These are phyloP conservation scores for Penstemon barbatus DNA, from an alignment of 257 asterid species.

Conservation along the genomic window DNA sequence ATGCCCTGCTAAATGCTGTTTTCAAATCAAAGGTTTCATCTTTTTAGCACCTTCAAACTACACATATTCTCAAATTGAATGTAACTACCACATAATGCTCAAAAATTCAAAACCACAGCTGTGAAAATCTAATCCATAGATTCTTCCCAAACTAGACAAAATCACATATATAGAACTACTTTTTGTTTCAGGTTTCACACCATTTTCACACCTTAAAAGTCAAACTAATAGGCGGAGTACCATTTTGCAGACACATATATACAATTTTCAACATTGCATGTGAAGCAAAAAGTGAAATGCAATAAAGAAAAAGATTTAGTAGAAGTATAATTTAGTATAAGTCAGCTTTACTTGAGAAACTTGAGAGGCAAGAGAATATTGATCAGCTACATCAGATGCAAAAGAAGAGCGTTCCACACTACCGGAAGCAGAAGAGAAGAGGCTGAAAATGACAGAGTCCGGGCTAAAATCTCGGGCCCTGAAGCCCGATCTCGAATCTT, in stretches of 20 bases:
- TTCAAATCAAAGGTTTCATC: conserved; percentile 62
- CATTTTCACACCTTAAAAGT: neutral
- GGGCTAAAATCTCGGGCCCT: conserved; percentile 78
- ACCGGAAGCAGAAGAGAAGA: conserved; percentile 85
- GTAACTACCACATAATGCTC: conserved; percentile 17
- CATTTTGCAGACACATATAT: conserved; percentile 14
- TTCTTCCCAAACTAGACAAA: neutral
- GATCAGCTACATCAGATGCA: conserved; percentile 80
- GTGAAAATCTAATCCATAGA: conserved; percentile 21
- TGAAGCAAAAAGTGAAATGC: neutral
- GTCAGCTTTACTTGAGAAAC: conserved; percentile 48
- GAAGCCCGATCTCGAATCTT: conserved; percentile 53
- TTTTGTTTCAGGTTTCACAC: neutral
- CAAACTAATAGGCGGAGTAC: neutral
- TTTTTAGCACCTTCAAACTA: conserved; percentile 38
- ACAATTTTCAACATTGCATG: conserved; percentile 14
- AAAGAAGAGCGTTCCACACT: conserved; percentile 93
- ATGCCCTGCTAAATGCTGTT: conserved; percentile 83
- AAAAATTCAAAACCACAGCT: conserved; percentile 23
- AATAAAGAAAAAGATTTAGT: conserved; percentile 6
- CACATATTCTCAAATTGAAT: conserved; percentile 24
- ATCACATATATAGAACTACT: neutral
- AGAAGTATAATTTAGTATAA: neutral
- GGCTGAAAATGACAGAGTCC: conserved; percentile 81
- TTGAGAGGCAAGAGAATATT: conserved; percentile 51